Percentiles rank a stretch among this genome's conserved stretches.
These are phyloP conservation scores for Graphiopsis chlorocephala DNA, from an alignment of 2,329 filamentous ascomycete genomes.

Conservation along the genomic window DNA sequence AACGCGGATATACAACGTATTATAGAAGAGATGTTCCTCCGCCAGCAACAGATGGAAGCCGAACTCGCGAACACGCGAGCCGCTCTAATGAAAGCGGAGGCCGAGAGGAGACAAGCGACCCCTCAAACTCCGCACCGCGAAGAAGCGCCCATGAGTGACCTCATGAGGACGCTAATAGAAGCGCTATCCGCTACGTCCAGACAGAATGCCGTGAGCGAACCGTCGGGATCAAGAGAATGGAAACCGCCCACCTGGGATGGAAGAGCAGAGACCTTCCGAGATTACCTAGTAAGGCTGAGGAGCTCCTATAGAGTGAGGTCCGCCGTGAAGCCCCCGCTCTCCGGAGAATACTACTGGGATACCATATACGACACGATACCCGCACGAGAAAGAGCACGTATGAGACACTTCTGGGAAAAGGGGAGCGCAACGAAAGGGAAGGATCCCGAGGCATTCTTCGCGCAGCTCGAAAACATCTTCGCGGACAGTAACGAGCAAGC, in stretches of 20 bases:
- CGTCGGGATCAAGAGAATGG: background rate
- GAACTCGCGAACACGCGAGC: background rate
- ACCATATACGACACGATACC: background rate
- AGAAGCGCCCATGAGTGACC: background rate
- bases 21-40: background rate
- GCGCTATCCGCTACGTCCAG: background rate
- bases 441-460: constrained; percentile 18
- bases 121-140: background rate
- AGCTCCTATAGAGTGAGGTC: background rate
- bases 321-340: background rate
- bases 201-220: background rate
- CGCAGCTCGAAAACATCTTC: constrained; percentile 16
- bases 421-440: background rate
- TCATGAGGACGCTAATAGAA: background rate
- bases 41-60: constrained; percentile 1
- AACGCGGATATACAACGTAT: background rate
- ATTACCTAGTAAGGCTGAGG: background rate
- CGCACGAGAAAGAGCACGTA: background rate
- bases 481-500: constrained; percentile 18
- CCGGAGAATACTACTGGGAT: background rate
- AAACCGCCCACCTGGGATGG: background rate
- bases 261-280: background rate
- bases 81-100: too few relatives aligned
- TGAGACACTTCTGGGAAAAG: background rate
- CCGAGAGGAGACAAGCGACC: background rate